These are phyloP conservation scores for Podochytrium sp. DNA, from an alignment of 192 early-diverging fungal species.

Conservation along the genomic window DNA sequence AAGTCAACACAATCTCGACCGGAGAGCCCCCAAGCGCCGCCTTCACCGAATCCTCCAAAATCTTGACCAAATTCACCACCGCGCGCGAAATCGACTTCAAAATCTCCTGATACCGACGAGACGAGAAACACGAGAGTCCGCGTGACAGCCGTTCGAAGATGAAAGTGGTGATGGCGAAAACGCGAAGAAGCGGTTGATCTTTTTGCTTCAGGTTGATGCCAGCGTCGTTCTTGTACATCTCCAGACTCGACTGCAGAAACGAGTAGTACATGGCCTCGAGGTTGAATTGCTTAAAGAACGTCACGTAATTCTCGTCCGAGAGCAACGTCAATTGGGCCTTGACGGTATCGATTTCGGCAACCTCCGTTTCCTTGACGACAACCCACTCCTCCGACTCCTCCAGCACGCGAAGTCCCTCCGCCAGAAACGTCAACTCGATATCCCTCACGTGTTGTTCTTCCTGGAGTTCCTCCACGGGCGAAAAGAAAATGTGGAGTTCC, in stretches of 20 bases:
- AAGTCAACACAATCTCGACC: background rate
- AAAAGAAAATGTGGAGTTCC: conserved; percentile 38
- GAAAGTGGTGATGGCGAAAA: conserved; percentile 36
- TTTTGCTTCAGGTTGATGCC: background rate
- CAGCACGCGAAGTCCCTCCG: conserved; percentile 25
- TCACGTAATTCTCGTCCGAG: conserved; percentile 37
- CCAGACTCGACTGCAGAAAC: conserved; percentile 10
- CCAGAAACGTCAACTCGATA: conserved; percentile 5
- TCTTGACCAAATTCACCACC: conserved; percentile 13
- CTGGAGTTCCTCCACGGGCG: conserved; percentile 43
- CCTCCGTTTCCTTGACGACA: conserved; percentile 43
- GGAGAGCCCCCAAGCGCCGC: background rate
- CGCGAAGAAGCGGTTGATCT: background rate
- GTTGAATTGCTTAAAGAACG: conserved; percentile 40
- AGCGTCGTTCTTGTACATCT: background rate
- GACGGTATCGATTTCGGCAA: conserved; percentile 17
- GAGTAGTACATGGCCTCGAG: conserved; percentile 34
- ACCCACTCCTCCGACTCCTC: conserved; percentile 45
- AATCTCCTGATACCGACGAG: conserved; percentile 8
- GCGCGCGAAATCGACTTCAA: conserved; percentile 21
- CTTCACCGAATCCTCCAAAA: conserved; percentile 20
- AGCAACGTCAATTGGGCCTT: conserved; percentile 24
- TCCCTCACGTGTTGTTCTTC: conserved; percentile 33
- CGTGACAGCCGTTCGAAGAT: conserved; percentile 14
- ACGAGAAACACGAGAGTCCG: conserved; percentile 28